Conservation (phyloP, 2,329 filamentous ascomycete genomes). For the Ceratocystis diversiconidia region DNA sequence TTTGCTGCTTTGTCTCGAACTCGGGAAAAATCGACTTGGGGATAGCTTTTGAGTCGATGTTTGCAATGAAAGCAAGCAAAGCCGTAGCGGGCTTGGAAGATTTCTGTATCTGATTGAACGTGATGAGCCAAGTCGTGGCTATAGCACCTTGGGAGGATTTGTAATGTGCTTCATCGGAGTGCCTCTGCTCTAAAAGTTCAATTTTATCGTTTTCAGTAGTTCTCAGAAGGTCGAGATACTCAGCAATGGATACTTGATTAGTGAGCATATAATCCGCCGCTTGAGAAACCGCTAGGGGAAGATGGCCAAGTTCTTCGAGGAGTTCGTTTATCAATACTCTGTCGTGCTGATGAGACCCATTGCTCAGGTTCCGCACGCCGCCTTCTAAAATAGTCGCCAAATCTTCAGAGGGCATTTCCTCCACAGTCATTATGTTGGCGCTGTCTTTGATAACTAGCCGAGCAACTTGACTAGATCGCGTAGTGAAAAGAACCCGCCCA, state of each 20-base stretch:
- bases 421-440: background rate
- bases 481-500: slow-evolving; percentile 13
- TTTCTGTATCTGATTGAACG: background rate
- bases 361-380: background rate
- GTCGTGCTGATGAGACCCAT: background rate
- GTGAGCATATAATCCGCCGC: slow-evolving; percentile 18
- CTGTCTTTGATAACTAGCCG: background rate
- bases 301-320: slow-evolving; percentile 6
- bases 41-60: background rate
- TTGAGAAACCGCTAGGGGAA: slow-evolving; percentile 19
- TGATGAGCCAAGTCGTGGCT: background rate
- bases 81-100: background rate
- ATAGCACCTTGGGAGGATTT: background rate
- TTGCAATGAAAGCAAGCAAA: background rate
- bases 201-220: background rate
- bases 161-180: background rate
- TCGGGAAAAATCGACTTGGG: background rate
- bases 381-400: too few relatives aligned
- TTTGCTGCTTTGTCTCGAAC: background rate
- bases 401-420: background rate
- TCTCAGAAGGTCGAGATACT: background rate
- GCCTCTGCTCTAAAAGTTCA: background rate
- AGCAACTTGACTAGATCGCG: background rate
- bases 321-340: background rate
- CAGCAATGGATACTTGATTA: background rate